Evolutionary conservation across 352 stramenopile genomes (phyloP).

Genomic region (Globisporangium lucens): DNA sequence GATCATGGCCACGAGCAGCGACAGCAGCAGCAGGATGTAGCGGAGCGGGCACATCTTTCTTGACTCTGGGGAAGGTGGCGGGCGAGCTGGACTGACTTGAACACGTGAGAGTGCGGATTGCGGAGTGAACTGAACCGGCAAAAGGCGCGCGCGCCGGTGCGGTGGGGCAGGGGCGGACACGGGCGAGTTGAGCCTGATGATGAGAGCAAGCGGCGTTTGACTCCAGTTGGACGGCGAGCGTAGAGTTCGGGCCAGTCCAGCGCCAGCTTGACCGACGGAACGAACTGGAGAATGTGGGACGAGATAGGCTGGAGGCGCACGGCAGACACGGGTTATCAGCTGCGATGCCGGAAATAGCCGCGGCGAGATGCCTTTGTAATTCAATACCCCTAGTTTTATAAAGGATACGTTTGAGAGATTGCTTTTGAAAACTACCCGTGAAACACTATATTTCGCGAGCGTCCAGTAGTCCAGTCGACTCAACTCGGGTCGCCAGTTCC

Average conservation of each 20-base stretch:
- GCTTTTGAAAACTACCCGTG: background rate
- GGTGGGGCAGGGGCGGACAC: background rate
- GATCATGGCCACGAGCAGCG: conserved; percentile 82
- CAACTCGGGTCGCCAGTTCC: background rate
- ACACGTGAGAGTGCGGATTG: conserved; percentile 7
- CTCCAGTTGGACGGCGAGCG: background rate
- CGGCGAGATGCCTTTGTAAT: background rate
- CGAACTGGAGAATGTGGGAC: conserved; percentile 8
- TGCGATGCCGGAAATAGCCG: conserved; percentile 13
- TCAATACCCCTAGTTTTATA: background rate
- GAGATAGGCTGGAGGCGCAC: conserved; percentile 7
- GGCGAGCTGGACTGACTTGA: background rate
- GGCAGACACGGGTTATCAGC: conserved; percentile 1
- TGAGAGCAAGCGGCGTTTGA: background rate
- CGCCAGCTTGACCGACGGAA: conserved; percentile 13
- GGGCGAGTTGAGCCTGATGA: background rate
- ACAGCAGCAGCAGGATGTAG: conserved; percentile 84
- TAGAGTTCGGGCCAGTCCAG: conserved; percentile 1
- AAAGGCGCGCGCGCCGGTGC: background rate
- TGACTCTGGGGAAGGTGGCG: background rate
- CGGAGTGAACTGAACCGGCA: background rate
- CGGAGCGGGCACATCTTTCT: conserved; percentile 75
- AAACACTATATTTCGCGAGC: background rate
- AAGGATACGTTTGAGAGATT: background rate
- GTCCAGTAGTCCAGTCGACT: background rate